Conservation (phyloP, 306 rosid genomes). For the Ochetophila trinervis region DNA sequence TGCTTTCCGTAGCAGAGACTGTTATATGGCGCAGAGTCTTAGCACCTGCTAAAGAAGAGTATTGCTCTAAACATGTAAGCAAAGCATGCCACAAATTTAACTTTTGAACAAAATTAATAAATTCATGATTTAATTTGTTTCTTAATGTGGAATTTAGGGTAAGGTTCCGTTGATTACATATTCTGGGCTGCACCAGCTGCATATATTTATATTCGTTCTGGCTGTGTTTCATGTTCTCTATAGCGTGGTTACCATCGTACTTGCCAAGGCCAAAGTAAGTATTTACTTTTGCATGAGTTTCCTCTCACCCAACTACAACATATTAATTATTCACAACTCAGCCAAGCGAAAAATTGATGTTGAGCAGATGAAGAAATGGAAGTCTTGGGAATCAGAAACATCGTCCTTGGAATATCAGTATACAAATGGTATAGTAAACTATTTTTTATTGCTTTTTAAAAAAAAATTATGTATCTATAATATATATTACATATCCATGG, state of each 20-base stretch:
- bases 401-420: conserved; percentile 62
- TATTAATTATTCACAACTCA: no score
- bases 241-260: conserved; percentile 45
- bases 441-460: neutral
- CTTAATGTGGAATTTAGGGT: conserved; percentile 21
- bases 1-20: conserved; percentile 34
- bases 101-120: neutral
- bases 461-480: no score
- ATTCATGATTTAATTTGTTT: neutral
- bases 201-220: conserved; percentile 57
- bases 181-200: conserved; percentile 59
- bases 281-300: neutral
- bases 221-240: conserved; percentile 68
- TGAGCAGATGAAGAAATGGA: conserved; percentile 63
- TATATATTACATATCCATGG: neutral
- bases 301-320: no score
- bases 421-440: conserved; percentile 41
- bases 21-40: conserved; percentile 45
- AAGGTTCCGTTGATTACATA: conserved; percentile 52
- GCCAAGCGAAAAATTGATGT: neutral
- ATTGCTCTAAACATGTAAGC: conserved; percentile 40
- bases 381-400: conserved; percentile 69
- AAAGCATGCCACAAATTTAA: no score
- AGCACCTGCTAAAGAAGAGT: conserved; percentile 21
- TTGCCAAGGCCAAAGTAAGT: conserved; percentile 57